phyloP scores from a whole-genome alignment of 441 rosid genomes.

The Gossypium lobatum region DNA sequence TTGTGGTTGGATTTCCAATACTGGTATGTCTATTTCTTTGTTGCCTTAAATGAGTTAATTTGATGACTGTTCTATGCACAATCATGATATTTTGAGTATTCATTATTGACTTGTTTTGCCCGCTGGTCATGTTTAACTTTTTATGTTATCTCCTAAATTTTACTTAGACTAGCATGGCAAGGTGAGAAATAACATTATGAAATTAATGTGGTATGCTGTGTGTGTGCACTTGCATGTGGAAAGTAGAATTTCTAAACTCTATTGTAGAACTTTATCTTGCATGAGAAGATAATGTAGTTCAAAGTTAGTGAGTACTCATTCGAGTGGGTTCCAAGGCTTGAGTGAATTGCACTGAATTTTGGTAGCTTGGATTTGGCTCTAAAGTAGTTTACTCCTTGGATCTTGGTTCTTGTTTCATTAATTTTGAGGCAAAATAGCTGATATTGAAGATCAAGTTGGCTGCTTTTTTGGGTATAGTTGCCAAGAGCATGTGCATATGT shows the following conservation, averaged over 20 bases:
- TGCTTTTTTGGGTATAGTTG: neutral
- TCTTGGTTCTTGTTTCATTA: neutral
- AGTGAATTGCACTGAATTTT: neutral
- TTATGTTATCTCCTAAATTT: neutral
- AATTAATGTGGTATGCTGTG: neutral
- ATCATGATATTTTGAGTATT: conserved; percentile 11
- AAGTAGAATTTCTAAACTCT: neutral
- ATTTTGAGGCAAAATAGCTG: neutral
- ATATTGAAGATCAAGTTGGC: conserved; percentile 1
- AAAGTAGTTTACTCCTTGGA: neutral
- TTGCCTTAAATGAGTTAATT: neutral
- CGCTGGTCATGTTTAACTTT: neutral
- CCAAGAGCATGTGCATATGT: neutral
- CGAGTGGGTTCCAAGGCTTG: neutral
- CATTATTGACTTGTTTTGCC: neutral
- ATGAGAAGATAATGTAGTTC: neutral
- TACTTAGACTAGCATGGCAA: neutral
- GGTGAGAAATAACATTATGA: neutral
- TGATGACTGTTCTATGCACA: neutral
- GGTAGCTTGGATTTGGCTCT: neutral
- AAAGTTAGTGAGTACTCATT: neutral
- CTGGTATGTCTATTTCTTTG: conserved; percentile 47
- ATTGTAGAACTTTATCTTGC: neutral
- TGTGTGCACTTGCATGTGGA: neutral
- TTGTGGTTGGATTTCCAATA: conserved; percentile 90